Evolutionary conservation across 2,329 filamentous ascomycete species (phyloP), one percentile per base, ranked within the genome.

Genomic region (Chrysosporium queenslandicum): DNA sequence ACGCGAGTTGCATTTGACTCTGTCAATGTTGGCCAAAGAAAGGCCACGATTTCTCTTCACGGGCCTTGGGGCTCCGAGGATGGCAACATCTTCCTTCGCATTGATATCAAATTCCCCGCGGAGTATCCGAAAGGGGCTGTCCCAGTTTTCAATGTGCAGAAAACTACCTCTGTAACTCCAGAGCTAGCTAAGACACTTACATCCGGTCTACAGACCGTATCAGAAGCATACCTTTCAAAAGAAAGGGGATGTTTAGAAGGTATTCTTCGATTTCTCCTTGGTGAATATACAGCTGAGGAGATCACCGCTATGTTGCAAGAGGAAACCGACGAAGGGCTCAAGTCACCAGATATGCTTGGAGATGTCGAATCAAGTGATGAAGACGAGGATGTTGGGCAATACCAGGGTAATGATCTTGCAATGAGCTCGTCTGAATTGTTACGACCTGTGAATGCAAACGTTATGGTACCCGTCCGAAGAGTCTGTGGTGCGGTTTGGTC

Each of bases 361-460:
- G 85, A 86, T 53, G 87, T 92, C 58, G 91, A 87, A 58, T 96
- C 88, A 2, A 94, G 86, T 60, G 85, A 88, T 56, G 85, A 87
- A 55, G 86, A 90, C 58, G 87, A 90, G 53, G 69, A 71, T 53
- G 64, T 73, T 51, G 67, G 69, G 14, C 56, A 70, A 61, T 65
- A 66, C 53, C 68, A 70, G 50, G 69, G 65, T 20, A 68, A 73
- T 52, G 69, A 71, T 37, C 58, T 76, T 49, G 71, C 71, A 23
- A 67, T 71, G 64, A 73, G 74, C 55, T 74, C 67, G 25, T 72
- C 76, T 53, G 76, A 77, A 53, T 66, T 75, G 18, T 71, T 80
- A 56, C 72, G 74, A 43, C 71, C 73, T 8, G 70, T 76, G 23
- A 78, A 78, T 75, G 66, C 80, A 69, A 81, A 82, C 63, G 75